Conservation (phyloP, 2,329 filamentous ascomycete genomes). For the Phialocephala sp. region DNA sequence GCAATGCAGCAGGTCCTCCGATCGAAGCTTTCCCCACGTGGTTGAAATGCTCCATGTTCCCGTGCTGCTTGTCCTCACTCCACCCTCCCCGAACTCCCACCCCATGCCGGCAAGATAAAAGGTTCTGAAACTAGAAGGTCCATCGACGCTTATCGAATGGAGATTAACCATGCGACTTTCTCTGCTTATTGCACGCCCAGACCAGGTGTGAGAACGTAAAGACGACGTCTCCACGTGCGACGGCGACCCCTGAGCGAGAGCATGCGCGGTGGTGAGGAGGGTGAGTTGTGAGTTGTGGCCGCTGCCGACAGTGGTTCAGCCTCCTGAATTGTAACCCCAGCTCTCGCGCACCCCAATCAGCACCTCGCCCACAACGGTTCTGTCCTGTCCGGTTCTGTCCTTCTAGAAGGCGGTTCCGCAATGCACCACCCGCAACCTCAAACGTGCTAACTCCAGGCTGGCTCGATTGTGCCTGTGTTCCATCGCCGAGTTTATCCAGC, state of each 20-base stretch:
- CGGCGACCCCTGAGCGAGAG: not conserved
- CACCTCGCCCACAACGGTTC: not conserved
- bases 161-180: not conserved
- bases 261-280: not conserved
- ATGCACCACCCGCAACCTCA: not conserved
- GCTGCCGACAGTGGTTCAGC: slow-evolving; percentile 3
- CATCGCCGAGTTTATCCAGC: not conserved
- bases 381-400: not conserved
- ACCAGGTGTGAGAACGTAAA: not conserved
- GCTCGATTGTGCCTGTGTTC: not conserved
- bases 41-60: not conserved
- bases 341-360: not conserved
- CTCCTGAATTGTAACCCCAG: slow-evolving; percentile 4
- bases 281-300: not conserved
- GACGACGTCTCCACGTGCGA: not conserved
- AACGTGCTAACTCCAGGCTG: not conserved
- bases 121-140: slow-evolving; percentile 4
- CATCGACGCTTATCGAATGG: not conserved
- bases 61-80: not conserved
- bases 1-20: not conserved
- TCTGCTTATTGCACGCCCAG: not conserved
- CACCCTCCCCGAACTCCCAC: too few species aligned
- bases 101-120: slow-evolving; percentile 4
- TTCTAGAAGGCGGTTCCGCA: not conserved
- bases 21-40: not conserved